A percentile compares a stretch with the other conserved stretches of the same genome.
Conservation (phyloP, 768 basidiomycete genomes). For the Mycena belliarum region DNA sequence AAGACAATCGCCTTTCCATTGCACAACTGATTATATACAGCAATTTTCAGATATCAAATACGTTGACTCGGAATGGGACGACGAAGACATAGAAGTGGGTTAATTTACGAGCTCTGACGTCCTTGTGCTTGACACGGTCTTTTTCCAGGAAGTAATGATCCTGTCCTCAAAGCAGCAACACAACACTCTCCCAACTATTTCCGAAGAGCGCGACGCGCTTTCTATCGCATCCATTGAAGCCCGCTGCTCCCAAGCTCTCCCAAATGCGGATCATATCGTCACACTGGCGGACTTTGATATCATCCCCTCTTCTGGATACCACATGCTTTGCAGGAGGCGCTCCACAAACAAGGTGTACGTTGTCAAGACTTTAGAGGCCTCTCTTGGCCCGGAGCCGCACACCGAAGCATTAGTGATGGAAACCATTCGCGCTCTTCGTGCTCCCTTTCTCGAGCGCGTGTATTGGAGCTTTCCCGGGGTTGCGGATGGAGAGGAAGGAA, state of each 20-base stretch:
- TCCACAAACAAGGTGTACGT: conserved; percentile 14
- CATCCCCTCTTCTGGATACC: conserved; percentile 12
- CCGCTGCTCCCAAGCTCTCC: conserved; percentile 1
- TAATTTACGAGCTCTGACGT: not conserved
- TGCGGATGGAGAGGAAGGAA: conserved; percentile 26
- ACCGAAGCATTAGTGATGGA: conserved; percentile 13
- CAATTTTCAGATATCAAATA: conserved; percentile 29
- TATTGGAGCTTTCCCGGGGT: conserved; percentile 31
- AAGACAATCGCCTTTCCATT: not conserved
- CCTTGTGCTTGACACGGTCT: not conserved
- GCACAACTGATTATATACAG: conserved; percentile 12
- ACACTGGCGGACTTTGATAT: conserved; percentile 20
- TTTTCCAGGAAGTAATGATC: conserved; percentile 35
- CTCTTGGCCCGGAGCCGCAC: not conserved
- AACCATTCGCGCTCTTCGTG: conserved; percentile 17
- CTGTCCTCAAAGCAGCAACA: conserved; percentile 29
- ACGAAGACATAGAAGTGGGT: conserved; percentile 36
- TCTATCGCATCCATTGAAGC: conserved; percentile 12
- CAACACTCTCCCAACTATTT: conserved; percentile 16
- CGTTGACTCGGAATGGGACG: conserved; percentile 32
- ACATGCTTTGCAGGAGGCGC: conserved; percentile 19
- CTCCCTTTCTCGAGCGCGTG: conserved; percentile 29
- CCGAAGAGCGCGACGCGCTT: conserved; percentile 11
- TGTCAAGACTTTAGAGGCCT: conserved; percentile 11
- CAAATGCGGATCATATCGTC: not conserved